Conservation (phyloP, 441 rosid species). For the Euphorbia corollata region DNA sequence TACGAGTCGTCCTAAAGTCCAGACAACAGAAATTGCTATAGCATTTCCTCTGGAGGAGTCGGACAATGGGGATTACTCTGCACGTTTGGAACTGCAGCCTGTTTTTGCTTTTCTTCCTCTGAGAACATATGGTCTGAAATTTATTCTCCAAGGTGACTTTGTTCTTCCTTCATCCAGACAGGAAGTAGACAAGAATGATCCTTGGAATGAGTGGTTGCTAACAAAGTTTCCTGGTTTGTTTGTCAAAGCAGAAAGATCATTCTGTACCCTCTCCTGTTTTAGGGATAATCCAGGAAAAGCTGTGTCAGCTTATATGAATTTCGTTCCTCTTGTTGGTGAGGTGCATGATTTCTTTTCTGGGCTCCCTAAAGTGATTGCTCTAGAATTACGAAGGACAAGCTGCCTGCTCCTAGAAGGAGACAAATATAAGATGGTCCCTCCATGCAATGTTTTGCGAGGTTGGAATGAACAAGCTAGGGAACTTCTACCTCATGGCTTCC, state of each 20-base stretch:
- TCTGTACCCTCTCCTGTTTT: conserved; percentile 82
- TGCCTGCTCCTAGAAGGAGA: conserved; percentile 87
- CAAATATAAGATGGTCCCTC: conserved; percentile 65
- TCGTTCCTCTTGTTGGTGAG: conserved; percentile 86
- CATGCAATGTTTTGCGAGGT: conserved; percentile 82
- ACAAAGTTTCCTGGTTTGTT: conserved; percentile 72
- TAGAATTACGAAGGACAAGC: conserved; percentile 55
- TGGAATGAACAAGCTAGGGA: conserved; percentile 65
- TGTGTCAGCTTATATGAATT: conserved; percentile 74
- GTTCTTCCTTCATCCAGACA: conserved; percentile 95
- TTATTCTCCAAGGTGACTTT: conserved; percentile 94
- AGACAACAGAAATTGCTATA: conserved; percentile 73
- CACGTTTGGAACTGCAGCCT: conserved; percentile 71
- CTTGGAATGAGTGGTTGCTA: conserved; percentile 96
- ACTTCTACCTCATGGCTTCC: conserved; percentile 58
- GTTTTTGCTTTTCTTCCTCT: conserved; percentile 97
- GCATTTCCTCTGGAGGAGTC: conserved; percentile 77
- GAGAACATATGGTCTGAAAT: conserved; percentile 95
- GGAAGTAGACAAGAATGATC: conserved; percentile 91
- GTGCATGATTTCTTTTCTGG: conserved; percentile 89
- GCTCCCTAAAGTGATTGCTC: conserved; percentile 72
- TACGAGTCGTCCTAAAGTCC: conserved; percentile 51
- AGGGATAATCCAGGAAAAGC: conserved; percentile 72
- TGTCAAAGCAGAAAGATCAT: conserved; percentile 55
- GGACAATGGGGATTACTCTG: conserved; percentile 50